Evolutionary conservation across 352 stramenopile species (phyloP).

Genomic region (Pythium sp.): DNA sequence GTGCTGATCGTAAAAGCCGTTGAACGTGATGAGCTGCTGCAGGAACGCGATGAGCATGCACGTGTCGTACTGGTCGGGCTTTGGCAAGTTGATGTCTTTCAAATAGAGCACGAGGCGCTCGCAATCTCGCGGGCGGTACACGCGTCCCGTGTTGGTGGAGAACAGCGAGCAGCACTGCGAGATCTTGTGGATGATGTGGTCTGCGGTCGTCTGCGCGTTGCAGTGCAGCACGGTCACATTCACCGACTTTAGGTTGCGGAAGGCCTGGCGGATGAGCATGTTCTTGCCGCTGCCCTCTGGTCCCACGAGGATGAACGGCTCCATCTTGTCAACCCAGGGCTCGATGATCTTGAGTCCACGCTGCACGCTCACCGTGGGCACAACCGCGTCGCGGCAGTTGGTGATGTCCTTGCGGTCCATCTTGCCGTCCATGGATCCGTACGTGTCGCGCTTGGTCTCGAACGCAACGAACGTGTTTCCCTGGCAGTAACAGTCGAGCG

Average conservation of each 20-base stretch:
- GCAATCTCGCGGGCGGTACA: slow-evolving; percentile 91
- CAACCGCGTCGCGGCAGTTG: slow-evolving; percentile 41
- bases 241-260: slow-evolving; percentile 71
- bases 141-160: slow-evolving; percentile 85
- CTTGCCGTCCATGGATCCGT: slow-evolving; percentile 62
- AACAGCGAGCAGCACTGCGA: slow-evolving; percentile 92
- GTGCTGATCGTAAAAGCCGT: slow-evolving; percentile 95
- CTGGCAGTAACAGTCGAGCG: slow-evolving; percentile 89
- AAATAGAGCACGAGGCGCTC: slow-evolving; percentile 94
- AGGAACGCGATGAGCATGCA: slow-evolving; percentile 96
- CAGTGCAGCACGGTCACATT: slow-evolving; percentile 90
- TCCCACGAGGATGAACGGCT: slow-evolving; percentile 95
- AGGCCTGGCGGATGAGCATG: slow-evolving; percentile 92
- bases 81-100: slow-evolving; percentile 96
- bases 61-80: slow-evolving; percentile 94
- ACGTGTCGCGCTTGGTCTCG: slow-evolving; percentile 79
- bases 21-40: slow-evolving; percentile 94
- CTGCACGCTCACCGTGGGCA: slow-evolving; percentile 84
- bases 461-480: slow-evolving; percentile 64
- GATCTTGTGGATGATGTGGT: slow-evolving; percentile 95
- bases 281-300: slow-evolving; percentile 94
- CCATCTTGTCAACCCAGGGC: slow-evolving; percentile 90
- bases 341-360: slow-evolving; percentile 86
- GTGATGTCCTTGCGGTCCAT: slow-evolving; percentile 53
- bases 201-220: slow-evolving; percentile 92